phyloP scores from a whole-genome alignment of 1,139 yeast species.

The Debaryomyces sp. region DNA sequence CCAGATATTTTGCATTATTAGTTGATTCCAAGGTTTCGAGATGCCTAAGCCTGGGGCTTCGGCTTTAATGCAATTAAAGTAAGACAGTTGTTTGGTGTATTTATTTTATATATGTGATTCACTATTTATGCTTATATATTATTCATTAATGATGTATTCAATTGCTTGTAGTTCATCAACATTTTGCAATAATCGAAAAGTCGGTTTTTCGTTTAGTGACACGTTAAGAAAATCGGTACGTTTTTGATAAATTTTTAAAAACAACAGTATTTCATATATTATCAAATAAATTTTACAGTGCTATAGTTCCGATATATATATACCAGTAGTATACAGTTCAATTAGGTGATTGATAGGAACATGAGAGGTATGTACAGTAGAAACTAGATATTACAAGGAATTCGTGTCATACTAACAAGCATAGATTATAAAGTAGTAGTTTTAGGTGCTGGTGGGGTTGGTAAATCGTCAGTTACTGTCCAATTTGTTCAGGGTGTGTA shows the following conservation, averaged over 20 bases:
- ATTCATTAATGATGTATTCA: background rate
- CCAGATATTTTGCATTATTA: constrained; percentile 60
- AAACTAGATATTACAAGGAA: background rate
- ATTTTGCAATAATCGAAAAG: background rate
- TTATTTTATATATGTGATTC: background rate
- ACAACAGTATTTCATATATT: background rate
- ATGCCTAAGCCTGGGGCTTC: background rate
- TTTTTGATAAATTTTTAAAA: background rate
- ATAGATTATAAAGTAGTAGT: constrained; percentile 52
- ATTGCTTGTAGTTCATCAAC: background rate
- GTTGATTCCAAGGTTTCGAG: background rate
- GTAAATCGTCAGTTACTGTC: constrained; percentile 54
- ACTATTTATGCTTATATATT: background rate
- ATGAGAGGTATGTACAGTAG: constrained; percentile 11
- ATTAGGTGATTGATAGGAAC: background rate
- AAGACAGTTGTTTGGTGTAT: background rate
- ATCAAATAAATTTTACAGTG: background rate
- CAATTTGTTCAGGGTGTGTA: constrained; percentile 56
- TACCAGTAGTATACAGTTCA: background rate
- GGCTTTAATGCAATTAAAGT: background rate
- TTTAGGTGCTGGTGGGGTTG: constrained; percentile 57
- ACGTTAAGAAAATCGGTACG: constrained; percentile 1
- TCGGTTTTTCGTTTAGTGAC: constrained; percentile 2
- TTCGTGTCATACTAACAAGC: constrained; percentile 7
- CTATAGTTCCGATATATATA: background rate